Conservation (phyloP, 2,329 filamentous ascomycete species). For the Alternaria panax region DNA sequence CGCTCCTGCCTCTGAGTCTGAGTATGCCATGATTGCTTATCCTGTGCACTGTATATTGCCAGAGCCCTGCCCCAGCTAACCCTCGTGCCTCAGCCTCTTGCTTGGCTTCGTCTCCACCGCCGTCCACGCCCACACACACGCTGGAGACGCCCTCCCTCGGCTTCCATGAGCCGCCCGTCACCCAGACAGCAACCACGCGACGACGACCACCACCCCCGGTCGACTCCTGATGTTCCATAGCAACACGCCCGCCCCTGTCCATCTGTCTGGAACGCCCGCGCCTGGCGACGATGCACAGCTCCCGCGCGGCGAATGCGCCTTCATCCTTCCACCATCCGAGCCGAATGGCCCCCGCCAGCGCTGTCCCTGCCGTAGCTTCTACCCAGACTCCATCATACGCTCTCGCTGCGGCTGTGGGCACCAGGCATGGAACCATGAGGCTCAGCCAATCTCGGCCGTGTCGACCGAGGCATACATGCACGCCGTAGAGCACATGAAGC, state of each 20-base stretch:
- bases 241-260: constrained; percentile 38
- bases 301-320: constrained; percentile 51
- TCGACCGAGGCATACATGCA: constrained; percentile 48
- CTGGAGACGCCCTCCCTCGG: constrained; percentile 20
- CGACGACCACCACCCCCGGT: constrained; percentile 38
- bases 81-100: constrained; percentile 18
- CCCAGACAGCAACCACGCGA: constrained; percentile 30
- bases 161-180: constrained; percentile 45
- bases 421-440: constrained; percentile 57
- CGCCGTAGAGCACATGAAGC: constrained; percentile 48
- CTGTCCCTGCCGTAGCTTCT: constrained; percentile 56
- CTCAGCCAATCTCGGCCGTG: constrained; percentile 44
- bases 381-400: constrained; percentile 47
- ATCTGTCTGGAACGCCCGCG: constrained; percentile 40
- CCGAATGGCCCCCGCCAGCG: constrained; percentile 42
- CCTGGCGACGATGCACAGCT: constrained; percentile 40
- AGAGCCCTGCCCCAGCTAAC: constrained; percentile 36
- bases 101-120: constrained; percentile 14
- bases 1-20: constrained; percentile 26
- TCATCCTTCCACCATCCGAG: constrained; percentile 41
- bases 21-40: constrained; percentile 42
- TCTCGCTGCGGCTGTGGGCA: constrained; percentile 57
- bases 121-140: background rate
- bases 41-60: constrained; percentile 45
- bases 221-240: constrained; percentile 50